Conservation (phyloP, 139 green algal species). For the Chlorella ohadii region DNA sequence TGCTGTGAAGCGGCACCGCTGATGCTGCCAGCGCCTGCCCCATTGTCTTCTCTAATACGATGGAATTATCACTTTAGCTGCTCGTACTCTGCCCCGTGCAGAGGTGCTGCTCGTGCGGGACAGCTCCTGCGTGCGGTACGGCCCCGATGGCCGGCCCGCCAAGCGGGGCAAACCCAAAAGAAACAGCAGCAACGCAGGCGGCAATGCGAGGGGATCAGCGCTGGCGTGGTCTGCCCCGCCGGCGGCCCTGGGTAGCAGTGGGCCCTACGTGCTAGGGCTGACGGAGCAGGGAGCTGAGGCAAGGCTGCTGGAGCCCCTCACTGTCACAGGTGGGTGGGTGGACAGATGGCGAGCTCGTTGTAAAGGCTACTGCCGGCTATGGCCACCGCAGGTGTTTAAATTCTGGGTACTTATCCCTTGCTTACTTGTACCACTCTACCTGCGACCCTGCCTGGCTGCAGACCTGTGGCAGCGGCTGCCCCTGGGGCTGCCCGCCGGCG, state of each 20-base stretch:
- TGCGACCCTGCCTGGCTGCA: background rate
- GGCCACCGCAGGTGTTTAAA: no score
- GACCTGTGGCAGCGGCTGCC: conserved; percentile 13
- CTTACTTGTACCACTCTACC: background rate
- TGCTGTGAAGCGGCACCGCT: no score
- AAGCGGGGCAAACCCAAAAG: background rate
- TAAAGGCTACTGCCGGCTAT: no score
- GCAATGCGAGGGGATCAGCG: background rate
- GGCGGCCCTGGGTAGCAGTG: conserved; percentile 41
- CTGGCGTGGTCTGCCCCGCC: conserved; percentile 60
- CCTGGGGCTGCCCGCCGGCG: conserved; percentile 44
- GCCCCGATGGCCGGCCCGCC: conserved; percentile 36
- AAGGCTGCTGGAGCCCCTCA: conserved; percentile 25
- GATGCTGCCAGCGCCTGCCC: no score
- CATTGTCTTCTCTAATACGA: no score
- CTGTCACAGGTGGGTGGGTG: background rate
- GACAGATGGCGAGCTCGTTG: no score
- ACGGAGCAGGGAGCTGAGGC: conserved; percentile 62
- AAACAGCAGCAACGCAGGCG: background rate
- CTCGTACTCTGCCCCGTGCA: background rate
- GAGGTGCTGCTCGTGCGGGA: conserved; percentile 63
- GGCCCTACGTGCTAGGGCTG: conserved; percentile 65
- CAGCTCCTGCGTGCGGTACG: conserved; percentile 57
- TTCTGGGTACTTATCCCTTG: no score
- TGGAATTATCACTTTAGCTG: no score